phyloP scores from a whole-genome alignment of 2,329 filamentous ascomycete genomes.

The Colletotrichum phormii region DNA sequence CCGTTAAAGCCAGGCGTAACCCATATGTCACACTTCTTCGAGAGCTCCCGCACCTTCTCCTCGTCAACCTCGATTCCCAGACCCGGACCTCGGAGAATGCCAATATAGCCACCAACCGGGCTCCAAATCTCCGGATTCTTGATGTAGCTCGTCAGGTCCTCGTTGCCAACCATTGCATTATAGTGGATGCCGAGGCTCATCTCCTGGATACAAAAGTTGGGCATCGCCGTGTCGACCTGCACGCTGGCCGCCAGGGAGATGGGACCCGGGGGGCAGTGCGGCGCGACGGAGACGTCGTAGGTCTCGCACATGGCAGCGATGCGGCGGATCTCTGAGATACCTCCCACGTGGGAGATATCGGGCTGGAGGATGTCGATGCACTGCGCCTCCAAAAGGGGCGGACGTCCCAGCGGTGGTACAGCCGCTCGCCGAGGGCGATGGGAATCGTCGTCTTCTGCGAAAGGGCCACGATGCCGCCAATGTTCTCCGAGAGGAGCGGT shows the following conservation, averaged over 20 bases:
- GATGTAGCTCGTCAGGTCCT: constrained; percentile 70
- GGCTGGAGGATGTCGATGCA: constrained; percentile 74
- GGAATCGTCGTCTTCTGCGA: constrained; percentile 66
- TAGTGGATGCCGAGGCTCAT: constrained; percentile 79
- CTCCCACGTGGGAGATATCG: constrained; percentile 73
- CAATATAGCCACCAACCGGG: constrained; percentile 68
- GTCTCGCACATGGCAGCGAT: constrained; percentile 73
- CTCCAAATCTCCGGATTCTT: constrained; percentile 69
- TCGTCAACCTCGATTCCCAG: constrained; percentile 74
- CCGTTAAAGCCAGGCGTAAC: constrained; percentile 71
- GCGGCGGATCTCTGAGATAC: constrained; percentile 71
- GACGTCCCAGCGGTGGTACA: constrained; percentile 74
- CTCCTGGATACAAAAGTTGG: constrained; percentile 74
- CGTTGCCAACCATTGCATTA: constrained; percentile 60
- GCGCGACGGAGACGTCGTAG: constrained; percentile 73
- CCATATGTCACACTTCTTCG: constrained; percentile 67
- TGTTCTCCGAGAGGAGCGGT: constrained; percentile 71
- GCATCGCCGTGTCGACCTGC: constrained; percentile 65
- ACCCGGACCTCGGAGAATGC: constrained; percentile 62
- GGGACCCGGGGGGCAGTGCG: constrained; percentile 73
- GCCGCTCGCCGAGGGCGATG: constrained; percentile 73
- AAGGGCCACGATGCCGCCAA: constrained; percentile 68
- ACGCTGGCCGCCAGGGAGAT: constrained; percentile 73
- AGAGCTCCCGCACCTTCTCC: constrained; percentile 66
- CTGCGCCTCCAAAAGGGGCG: constrained; percentile 71